These are phyloP conservation scores for Neocatenulostroma microsporum DNA, from an alignment of 2,329 filamentous ascomycete species.

Conservation along the genomic window DNA sequence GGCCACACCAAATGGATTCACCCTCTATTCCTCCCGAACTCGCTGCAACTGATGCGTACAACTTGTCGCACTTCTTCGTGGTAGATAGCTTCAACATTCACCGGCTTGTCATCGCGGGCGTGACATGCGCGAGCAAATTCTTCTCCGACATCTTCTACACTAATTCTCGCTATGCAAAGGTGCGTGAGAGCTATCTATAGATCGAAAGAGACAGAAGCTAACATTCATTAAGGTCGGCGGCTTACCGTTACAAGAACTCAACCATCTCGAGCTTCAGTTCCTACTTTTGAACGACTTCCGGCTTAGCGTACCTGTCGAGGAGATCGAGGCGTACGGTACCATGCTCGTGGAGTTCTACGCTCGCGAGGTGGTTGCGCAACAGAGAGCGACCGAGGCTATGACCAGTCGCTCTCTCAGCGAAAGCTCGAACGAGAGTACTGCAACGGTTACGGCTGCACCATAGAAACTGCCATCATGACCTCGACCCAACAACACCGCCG, in stretches of 20 bases:
- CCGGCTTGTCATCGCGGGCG: conserved; percentile 87
- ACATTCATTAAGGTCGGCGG: conserved; percentile 89
- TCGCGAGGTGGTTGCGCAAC: conserved; percentile 69
- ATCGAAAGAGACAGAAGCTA: too few species aligned
- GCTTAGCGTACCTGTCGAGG: conserved; percentile 84
- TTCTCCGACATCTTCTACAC: conserved; percentile 99
- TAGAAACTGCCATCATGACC: too few species aligned
- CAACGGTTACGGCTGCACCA: conserved; percentile 23
- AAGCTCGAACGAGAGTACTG: conserved; percentile 25
- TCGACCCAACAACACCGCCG: conserved; percentile 11
- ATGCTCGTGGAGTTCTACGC: conserved; percentile 99
- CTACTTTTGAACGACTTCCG: conserved; percentile 93
- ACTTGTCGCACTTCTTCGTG: conserved; percentile 70
- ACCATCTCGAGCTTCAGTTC: conserved; percentile 94
- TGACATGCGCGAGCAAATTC: conserved; percentile 98
- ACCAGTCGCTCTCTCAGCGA: conserved; percentile 24
- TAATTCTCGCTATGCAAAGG: conserved; percentile 98
- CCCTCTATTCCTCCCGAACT: conserved; percentile 30
- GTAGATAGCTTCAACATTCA: conserved; percentile 99
- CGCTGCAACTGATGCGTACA: conserved; percentile 39
- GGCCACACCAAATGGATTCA: conserved; percentile 24
- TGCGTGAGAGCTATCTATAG: conserved; percentile 36
- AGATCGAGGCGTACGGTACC: conserved; percentile 92
- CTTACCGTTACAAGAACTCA: conserved; percentile 81
- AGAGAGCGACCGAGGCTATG: conserved; percentile 33